Evolutionary conservation across 1,139 yeast genomes (phyloP).

Genomic region (Yamadazyma siamensis): DNA sequence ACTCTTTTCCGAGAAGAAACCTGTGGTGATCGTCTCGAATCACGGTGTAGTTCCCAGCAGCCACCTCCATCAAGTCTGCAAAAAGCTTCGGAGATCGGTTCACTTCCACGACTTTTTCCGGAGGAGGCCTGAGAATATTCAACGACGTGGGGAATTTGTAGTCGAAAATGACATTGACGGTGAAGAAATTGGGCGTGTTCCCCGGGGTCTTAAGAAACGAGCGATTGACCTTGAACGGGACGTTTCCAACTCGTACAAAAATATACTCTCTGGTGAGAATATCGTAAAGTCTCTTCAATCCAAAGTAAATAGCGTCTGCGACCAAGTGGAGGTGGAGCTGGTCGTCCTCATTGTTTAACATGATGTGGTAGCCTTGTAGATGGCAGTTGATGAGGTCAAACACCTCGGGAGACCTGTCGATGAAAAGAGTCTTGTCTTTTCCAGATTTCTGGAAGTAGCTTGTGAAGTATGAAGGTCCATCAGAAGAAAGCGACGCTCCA

Average conservation of each 20-base stretch:
- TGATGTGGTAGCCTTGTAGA: constrained; percentile 72
- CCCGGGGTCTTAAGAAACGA: constrained; percentile 45
- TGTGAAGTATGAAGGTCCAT: constrained; percentile 66
- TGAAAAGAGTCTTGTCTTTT: constrained; percentile 49
- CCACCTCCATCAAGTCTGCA: constrained; percentile 51
- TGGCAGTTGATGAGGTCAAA: constrained; percentile 68
- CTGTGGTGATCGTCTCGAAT: constrained; percentile 56
- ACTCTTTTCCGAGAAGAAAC: constrained; percentile 57
- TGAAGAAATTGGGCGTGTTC: constrained; percentile 74
- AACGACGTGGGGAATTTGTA: constrained; percentile 37
- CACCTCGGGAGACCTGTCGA: constrained; percentile 73
- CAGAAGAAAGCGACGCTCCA: constrained; percentile 85
- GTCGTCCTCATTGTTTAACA: constrained; percentile 46
- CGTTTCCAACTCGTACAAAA: constrained; percentile 60
- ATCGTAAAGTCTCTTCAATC: constrained; percentile 53
- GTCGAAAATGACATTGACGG: constrained; percentile 54
- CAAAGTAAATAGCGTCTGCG: constrained; percentile 74
- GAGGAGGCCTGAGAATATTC: constrained; percentile 69
- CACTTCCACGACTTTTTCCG: constrained; percentile 56
- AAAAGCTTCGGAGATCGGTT: constrained; percentile 58
- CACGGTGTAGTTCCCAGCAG: constrained; percentile 51
- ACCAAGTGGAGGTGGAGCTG: constrained; percentile 59
- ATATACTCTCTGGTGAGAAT: constrained; percentile 50
- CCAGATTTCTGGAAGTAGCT: constrained; percentile 40
- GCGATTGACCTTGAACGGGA: constrained; percentile 57